Conservation (phyloP, 2,329 filamentous ascomycete genomes). For the Aspergillus sp. region DNA sequence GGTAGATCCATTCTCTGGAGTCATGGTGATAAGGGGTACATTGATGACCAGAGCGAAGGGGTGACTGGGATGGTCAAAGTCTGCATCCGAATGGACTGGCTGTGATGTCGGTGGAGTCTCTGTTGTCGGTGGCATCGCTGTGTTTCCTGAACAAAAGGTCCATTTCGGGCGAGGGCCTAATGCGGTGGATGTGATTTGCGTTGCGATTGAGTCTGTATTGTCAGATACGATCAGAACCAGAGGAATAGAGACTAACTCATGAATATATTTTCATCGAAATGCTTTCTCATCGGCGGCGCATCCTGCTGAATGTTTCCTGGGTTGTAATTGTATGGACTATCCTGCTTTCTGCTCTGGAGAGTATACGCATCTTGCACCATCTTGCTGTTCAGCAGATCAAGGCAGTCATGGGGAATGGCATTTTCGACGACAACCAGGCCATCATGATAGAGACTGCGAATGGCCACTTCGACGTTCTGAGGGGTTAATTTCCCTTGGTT, state of each 20-base stretch:
- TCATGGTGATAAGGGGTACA: slow-evolving; percentile 48
- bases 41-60: slow-evolving; percentile 56
- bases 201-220: slow-evolving; percentile 46
- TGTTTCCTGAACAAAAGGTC: slow-evolving; percentile 54
- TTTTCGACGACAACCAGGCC: slow-evolving; percentile 55
- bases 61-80: slow-evolving; percentile 51
- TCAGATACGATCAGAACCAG: background rate
- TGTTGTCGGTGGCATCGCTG: slow-evolving; percentile 44
- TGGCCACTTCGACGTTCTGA: slow-evolving; percentile 53
- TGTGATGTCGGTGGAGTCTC: slow-evolving; percentile 26
- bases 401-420: slow-evolving; percentile 45
- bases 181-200: slow-evolving; percentile 37
- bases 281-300: slow-evolving; percentile 45
- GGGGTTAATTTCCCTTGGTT: slow-evolving; percentile 34
- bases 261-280: slow-evolving; percentile 50
- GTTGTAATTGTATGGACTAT: slow-evolving; percentile 60
- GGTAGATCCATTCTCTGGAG: slow-evolving; percentile 51
- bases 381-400: slow-evolving; percentile 53
- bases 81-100: slow-evolving; percentile 57
- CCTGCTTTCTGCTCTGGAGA: slow-evolving; percentile 49
- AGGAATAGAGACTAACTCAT: slow-evolving; percentile 39
- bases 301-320: slow-evolving; percentile 57
- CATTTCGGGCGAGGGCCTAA: slow-evolving; percentile 53
- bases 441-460: slow-evolving; percentile 48
- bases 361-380: slow-evolving; percentile 56